These are phyloP conservation scores for Chaetothyriales sp. DNA, from an alignment of 2,329 filamentous ascomycete genomes.

Conservation along the genomic window DNA sequence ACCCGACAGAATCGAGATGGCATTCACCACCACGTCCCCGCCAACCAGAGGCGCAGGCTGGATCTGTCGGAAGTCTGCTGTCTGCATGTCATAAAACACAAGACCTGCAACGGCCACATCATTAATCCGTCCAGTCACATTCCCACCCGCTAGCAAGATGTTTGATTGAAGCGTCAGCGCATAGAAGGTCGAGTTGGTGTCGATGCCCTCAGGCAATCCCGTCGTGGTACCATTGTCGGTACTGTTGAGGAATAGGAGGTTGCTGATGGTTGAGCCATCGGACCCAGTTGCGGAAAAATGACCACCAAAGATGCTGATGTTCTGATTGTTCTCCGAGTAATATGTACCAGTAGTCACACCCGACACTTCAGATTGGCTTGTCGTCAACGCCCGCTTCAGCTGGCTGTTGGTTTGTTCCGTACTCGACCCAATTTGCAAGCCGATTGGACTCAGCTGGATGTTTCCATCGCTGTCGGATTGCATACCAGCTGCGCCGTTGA, in stretches of 20 bases:
- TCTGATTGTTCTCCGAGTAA: constrained; percentile 52
- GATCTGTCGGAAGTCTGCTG: constrained; percentile 42
- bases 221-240: constrained; percentile 50
- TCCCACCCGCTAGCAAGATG: constrained; percentile 68
- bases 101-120: constrained; percentile 54
- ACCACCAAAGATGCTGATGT: constrained; percentile 76
- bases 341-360: constrained; percentile 62
- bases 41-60: constrained; percentile 68
- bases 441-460: constrained; percentile 26
- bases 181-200: constrained; percentile 58
- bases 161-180: constrained; percentile 53
- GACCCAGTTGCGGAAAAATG: constrained; percentile 60
- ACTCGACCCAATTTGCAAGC: constrained; percentile 34
- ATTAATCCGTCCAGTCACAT: constrained; percentile 54
- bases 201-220: constrained; percentile 53
- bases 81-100: constrained; percentile 60
- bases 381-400: constrained; percentile 18
- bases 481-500: constrained; percentile 58
- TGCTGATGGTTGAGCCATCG: constrained; percentile 58
- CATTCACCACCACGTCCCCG: constrained; percentile 53
- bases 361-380: constrained; percentile 21
- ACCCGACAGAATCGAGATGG: constrained; percentile 57
- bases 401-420: constrained; percentile 12
- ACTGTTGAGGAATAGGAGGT: constrained; percentile 69
- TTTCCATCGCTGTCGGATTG: constrained; percentile 18